Conservation (phyloP, 192 early-diverging fungal species). For the Fimicolochytrium jonesii region DNA sequence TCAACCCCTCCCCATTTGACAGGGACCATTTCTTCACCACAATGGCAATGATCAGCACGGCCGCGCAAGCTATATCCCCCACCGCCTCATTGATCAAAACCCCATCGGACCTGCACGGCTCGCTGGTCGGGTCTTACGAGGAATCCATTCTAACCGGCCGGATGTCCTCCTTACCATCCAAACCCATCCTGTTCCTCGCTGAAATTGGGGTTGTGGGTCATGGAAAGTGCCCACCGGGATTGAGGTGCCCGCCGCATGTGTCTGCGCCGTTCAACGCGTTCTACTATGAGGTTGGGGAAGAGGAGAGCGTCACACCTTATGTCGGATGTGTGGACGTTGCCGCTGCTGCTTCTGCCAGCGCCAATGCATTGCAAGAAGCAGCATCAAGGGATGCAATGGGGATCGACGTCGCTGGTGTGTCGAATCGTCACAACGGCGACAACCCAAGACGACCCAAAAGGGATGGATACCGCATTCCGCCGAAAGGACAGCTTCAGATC, state of each 20-base stretch:
- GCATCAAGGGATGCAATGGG: not conserved
- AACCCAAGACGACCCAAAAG: too few species aligned
- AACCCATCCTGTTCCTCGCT: slow-evolving; percentile 64
- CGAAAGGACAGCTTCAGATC: slow-evolving; percentile 71
- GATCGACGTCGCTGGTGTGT: not conserved
- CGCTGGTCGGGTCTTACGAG: slow-evolving; percentile 54
- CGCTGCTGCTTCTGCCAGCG: not conserved
- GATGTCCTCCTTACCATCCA: slow-evolving; percentile 71
- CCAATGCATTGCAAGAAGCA: not conserved
- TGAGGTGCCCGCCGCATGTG: slow-evolving; percentile 64
- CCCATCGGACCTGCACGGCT: slow-evolving; percentile 32
- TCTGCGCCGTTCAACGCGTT: slow-evolving; percentile 63
- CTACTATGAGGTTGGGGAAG: slow-evolving; percentile 67
- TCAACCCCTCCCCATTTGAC: too few species aligned
- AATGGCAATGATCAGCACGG: too few species aligned
- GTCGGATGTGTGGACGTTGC: slow-evolving; percentile 70
- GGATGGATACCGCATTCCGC: slow-evolving; percentile 68
- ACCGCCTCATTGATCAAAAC: too few species aligned
- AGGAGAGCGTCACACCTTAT: slow-evolving; percentile 61
- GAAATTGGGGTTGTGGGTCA: slow-evolving; percentile 67
- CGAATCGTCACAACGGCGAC: not conserved
- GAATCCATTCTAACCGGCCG: slow-evolving; percentile 73
- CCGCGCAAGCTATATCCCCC: too few species aligned
- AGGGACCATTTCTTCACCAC: not conserved
- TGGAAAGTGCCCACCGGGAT: slow-evolving; percentile 59